Evolutionary conservation across 108 stramenopile genomes (phyloP), one percentile per base, ranked within the genome.

Genomic region (Aurantiochytrium sp.): DNA sequence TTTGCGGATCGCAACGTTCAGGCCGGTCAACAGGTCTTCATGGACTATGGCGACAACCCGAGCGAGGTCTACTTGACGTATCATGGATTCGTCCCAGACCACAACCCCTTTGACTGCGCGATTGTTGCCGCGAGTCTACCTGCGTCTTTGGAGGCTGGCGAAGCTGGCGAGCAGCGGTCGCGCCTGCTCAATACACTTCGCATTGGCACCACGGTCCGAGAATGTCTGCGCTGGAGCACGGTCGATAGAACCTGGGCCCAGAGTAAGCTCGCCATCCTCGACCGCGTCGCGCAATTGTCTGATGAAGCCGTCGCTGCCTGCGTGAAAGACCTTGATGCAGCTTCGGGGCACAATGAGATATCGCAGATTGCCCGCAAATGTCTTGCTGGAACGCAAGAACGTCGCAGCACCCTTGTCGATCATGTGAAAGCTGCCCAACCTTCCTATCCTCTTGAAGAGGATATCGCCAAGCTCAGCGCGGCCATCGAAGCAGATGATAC

Each of bases 31-130:
- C 95, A 95, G 69, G 88, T 96, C 18, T 93, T 94, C 49, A 96
- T 96, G 94, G 97, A 96, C 87, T 97, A 97, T 87, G 96, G 96
- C 35, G 95, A 95, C 88, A 95, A 95, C 49, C 93, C 93, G 88
- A 94, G 93, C 60, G 92, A 92, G 58, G 88, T 96, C 14, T 96
- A 96, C 89, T 42, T 97, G 25, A 87, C 93, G 60, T 93, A 95
- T 44, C 95, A 96, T 88, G 97, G 96, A 4, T 96, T 97, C 91
- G 95, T 96, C 3, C 94, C 96, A 5, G n/a, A 89, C 5, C 92
- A 94, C 55, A 97, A 97, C 92, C 97, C 97, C 5, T 91, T 96
- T 90, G 93, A 96, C 90, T 97, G 97, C 64, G 95, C 93, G 19
- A 59, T 89, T 23, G 72, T 96, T 53, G 57, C 60, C n/a, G 5